Evolutionary conservation across 2,329 filamentous ascomycete species (phyloP).

Genomic region (Penicillium sp.): DNA sequence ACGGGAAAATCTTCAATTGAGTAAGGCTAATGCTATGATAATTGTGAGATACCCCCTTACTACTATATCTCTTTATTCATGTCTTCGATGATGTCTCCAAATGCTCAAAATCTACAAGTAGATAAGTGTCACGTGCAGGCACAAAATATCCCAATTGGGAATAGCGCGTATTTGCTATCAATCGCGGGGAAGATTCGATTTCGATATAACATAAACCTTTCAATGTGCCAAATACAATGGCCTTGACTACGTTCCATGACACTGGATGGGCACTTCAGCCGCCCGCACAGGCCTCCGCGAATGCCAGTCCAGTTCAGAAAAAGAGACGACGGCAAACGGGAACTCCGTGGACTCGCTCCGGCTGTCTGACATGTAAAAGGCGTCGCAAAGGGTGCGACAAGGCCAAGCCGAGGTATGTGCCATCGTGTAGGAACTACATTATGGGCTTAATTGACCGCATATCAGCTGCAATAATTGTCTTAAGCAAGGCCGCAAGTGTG

Average conservation of each 20-base stretch:
- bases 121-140: slow-evolving; percentile 18
- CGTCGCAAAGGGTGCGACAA: slow-evolving; percentile 39
- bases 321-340: slow-evolving; percentile 25
- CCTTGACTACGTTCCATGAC: slow-evolving; percentile 9
- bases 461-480: slow-evolving; percentile 27
- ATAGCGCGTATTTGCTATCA: slow-evolving; percentile 20
- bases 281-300: background rate
- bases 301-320: slow-evolving; percentile 11
- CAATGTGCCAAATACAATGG: background rate
- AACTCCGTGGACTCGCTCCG: slow-evolving; percentile 35
- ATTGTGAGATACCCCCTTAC: slow-evolving; percentile 12
- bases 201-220: background rate
- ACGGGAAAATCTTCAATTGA: slow-evolving; percentile 65
- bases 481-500: slow-evolving; percentile 33
- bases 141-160: slow-evolving; percentile 19
- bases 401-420: slow-evolving; percentile 31
- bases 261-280: slow-evolving; percentile 6
- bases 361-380: slow-evolving; percentile 39
- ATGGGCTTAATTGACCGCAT: background rate
- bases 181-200: slow-evolving; percentile 12
- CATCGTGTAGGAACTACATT: background rate
- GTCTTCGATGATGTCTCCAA: background rate
- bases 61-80: background rate
- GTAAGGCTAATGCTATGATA: slow-evolving; percentile 49
- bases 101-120: background rate